These are phyloP conservation scores for Cryptosporidium xiaoi DNA, from an alignment of 169 alveolate species.

Conservation along the genomic window DNA sequence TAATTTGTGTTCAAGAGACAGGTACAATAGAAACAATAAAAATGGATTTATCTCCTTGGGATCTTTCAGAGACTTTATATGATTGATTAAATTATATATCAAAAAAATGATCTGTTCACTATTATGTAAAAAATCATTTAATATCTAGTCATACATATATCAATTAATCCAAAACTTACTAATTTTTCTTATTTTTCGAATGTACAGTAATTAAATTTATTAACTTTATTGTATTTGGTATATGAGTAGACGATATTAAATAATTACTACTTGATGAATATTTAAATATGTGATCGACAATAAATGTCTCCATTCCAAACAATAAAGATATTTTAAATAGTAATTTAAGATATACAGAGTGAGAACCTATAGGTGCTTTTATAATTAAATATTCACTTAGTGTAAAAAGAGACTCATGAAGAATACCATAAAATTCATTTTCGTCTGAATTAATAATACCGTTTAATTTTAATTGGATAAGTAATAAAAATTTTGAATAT, in stretches of 20 bases:
- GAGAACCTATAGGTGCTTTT: slow-evolving; percentile 67
- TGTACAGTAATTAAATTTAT: slow-evolving; percentile 35
- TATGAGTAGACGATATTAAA: slow-evolving; percentile 15
- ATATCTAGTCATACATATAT: neutral
- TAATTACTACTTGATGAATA: slow-evolving; percentile 48
- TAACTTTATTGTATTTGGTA: slow-evolving; percentile 25
- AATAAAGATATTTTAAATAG: slow-evolving; percentile 28
- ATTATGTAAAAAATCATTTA: neutral
- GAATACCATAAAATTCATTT: slow-evolving; percentile 2
- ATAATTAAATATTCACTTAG: slow-evolving; percentile 38
- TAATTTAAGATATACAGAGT: slow-evolving; percentile 38
- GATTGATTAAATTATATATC: slow-evolving; percentile 8
- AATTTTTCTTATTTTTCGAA: slow-evolving; percentile 20
- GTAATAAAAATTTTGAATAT: slow-evolving; percentile 29
- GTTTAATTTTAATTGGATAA: slow-evolving; percentile 10
- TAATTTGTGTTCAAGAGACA: slow-evolving; percentile 37
- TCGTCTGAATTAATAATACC: neutral
- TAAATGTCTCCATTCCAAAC: slow-evolving; percentile 39
- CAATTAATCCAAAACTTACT: slow-evolving; percentile 21
- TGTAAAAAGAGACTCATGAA: slow-evolving; percentile 12
- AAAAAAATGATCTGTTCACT: slow-evolving; percentile 35
- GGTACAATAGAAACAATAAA: slow-evolving; percentile 12
- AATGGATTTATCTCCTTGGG: slow-evolving; percentile 57
- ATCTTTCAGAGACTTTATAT: slow-evolving; percentile 27
- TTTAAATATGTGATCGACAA: slow-evolving; percentile 23